Base-by-base conservation (phyloP, 495 filamentous ascomycete genomes). In the Parachaetomium inaequale region DNA sequence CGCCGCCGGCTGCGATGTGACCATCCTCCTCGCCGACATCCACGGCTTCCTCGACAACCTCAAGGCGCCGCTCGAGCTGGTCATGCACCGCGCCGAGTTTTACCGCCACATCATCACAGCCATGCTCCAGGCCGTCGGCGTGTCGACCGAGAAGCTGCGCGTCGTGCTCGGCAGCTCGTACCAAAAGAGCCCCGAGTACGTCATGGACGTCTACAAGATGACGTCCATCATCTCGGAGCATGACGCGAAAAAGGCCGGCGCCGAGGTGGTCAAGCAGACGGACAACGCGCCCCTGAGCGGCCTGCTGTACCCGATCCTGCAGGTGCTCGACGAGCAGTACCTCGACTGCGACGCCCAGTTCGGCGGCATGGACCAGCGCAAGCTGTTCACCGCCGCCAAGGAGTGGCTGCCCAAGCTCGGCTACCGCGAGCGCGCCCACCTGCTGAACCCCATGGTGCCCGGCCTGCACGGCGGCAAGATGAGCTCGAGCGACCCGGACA, bases 221-320 rank as follows among this genome's bases (percentile, higher is more conserved):
- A 64, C 65, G 29, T 71, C 82, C 0, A 68, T 89, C 7, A 81
- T 82, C 14, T 81, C 81, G 2, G 81, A 85, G 63, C 81, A 86
- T 65, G 90, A 93, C 68, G 87, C 90, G 6, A 88, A 89, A 71
- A 93, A 91, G 74, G 91, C 92, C 0, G 93, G 94, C 15, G 88
- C 90, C 1, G 94, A 98, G 70, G 83, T 98, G 7, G 92, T 98
- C 46, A 98, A 98, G 79, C 91, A 97, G 77, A 82, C 86, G 14
- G 81, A 82, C 23, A 90, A 89, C 65, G 83, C 89, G 26, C 83
- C 88, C 11, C 66, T 98, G 49, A 84, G 82, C 63, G 92, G 92
- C 0, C 81, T 96, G 15, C 80, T 97, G 49, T 98, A 98, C 74
- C 90, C 90, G 0, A 80, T 92, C 11, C 87, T 98, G 71, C 94